Evolutionary conservation across 2,329 filamentous ascomycete genomes (phyloP).

Genomic region (Furcasterigmium furcatum): DNA sequence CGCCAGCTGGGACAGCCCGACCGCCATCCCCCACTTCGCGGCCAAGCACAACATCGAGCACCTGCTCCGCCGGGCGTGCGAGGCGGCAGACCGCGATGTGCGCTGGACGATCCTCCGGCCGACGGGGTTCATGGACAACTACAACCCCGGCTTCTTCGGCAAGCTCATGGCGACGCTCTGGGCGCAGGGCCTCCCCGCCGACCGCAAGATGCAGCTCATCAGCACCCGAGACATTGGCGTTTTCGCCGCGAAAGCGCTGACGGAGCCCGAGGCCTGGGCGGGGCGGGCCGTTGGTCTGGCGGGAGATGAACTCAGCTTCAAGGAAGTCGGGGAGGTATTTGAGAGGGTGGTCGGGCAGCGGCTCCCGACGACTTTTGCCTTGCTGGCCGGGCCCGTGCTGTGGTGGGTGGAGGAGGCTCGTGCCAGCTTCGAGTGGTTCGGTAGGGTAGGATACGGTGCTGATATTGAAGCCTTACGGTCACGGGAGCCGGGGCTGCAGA

Average conservation of each 20-base stretch:
- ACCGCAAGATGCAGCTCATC: conserved; percentile 18
- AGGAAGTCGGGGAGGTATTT: conserved; percentile 8
- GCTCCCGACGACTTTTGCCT: conserved; percentile 9
- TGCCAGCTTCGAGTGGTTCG: conserved; percentile 15
- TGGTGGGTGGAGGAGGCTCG: conserved; percentile 12
- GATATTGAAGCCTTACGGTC: conserved; percentile 5
- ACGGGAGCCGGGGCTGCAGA: conserved; percentile 10
- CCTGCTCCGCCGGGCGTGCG: conserved; percentile 10
- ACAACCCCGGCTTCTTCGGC: conserved; percentile 17
- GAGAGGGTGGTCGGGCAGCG: conserved; percentile 7
- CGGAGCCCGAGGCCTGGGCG: conserved; percentile 11
- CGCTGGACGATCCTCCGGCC: conserved; percentile 21
- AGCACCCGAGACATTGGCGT: conserved; percentile 21
- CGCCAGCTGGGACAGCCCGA: conserved; percentile 17
- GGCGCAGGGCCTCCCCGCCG: conserved; percentile 17
- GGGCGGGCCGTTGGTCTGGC: conserved; percentile 11
- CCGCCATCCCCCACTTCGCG: conserved; percentile 17
- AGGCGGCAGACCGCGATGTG: not conserved
- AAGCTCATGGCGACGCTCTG: conserved; percentile 21
- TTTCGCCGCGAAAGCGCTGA: conserved; percentile 12
- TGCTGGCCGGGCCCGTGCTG: conserved; percentile 9
- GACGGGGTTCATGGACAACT: conserved; percentile 23
- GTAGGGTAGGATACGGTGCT: conserved; percentile 7
- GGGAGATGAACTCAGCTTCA: conserved; percentile 12
- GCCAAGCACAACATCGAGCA: conserved; percentile 15